Percentiles rank a stretch among this genome's conserved stretches.
phyloP scores from a whole-genome alignment of 1,284 basidiomycete genomes.

The Neolentinus lepideus region DNA sequence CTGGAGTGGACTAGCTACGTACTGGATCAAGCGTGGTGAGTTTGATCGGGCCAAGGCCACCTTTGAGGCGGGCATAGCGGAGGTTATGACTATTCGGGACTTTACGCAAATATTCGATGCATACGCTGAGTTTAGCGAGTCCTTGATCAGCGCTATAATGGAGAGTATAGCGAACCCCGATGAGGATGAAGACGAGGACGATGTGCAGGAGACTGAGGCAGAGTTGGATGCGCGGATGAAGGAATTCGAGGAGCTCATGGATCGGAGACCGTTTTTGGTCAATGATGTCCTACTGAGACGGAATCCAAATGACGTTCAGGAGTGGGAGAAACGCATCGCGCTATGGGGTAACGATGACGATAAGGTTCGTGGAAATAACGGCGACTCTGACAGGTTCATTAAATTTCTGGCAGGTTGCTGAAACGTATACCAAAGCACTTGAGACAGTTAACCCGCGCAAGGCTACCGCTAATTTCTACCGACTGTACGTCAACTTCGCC shows the following conservation, averaged over 20 bases:
- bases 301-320: constrained; percentile 97
- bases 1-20: constrained; percentile 96
- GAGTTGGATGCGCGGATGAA: constrained; percentile 91
- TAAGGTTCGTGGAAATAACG: constrained; percentile 44
- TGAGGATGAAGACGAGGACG: constrained; percentile 71
- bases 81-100: constrained; percentile 91
- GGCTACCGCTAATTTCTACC: constrained; percentile 88
- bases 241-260: constrained; percentile 92
- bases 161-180: constrained; percentile 64
- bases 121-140: constrained; percentile 92
- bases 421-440: constrained; percentile 88
- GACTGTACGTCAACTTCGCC: constrained; percentile 92
- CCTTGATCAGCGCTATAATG: constrained; percentile 90
- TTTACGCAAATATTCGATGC: constrained; percentile 99
- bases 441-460: constrained; percentile 87
- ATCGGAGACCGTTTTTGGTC: constrained; percentile 91
- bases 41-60: constrained; percentile 85
- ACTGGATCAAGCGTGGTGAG: constrained; percentile 97
- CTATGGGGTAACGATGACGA: constrained; percentile 91
- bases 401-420: constrained; percentile 57
- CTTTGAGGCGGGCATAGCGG: constrained; percentile 83
- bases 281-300: constrained; percentile 93
- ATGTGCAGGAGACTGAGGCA: constrained; percentile 73
- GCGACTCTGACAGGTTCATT: background rate
- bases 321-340: constrained; percentile 99